phyloP scores from a whole-genome alignment of 2,329 filamentous ascomycete species.

The Fusarium solani-melongenae region DNA sequence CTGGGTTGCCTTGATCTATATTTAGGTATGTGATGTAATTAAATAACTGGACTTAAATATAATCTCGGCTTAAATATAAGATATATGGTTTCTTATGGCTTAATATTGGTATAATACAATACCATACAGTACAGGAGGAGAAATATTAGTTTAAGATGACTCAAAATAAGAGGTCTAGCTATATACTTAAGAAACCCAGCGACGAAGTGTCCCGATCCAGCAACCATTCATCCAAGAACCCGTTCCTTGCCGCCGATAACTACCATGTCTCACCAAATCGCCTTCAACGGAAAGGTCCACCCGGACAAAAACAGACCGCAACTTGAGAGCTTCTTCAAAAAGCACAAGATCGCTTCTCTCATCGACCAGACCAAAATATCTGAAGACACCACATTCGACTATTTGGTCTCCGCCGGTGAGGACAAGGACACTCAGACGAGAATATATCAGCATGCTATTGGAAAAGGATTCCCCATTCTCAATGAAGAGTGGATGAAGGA shows the following conservation, averaged over 20 bases:
- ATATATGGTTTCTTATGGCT: background rate
- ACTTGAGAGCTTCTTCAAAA: background rate
- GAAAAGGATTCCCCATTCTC: background rate
- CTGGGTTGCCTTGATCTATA: background rate
- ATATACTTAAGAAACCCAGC: background rate
- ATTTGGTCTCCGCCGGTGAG: background rate
- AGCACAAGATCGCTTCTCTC: background rate
- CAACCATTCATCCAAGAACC: background rate
- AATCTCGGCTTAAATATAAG: background rate
- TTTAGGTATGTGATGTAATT: background rate
- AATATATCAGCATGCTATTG: background rate
- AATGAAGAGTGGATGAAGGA: background rate
- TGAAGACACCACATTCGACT: background rate
- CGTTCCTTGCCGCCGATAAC: background rate
- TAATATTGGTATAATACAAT: background rate
- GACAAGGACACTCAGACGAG: background rate
- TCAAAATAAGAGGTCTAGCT: background rate
- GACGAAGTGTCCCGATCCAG: background rate
- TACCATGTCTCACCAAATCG: background rate
- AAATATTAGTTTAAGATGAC: background rate
- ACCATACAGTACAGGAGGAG: background rate
- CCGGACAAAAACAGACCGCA: background rate
- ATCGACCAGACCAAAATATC: background rate
- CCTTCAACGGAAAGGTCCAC: background rate
- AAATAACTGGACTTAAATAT: background rate